Evolutionary conservation across 2,329 filamentous ascomycete species (phyloP), one percentile per base, ranked within the genome.

Genomic region (Cryphonectria carpinicola): DNA sequence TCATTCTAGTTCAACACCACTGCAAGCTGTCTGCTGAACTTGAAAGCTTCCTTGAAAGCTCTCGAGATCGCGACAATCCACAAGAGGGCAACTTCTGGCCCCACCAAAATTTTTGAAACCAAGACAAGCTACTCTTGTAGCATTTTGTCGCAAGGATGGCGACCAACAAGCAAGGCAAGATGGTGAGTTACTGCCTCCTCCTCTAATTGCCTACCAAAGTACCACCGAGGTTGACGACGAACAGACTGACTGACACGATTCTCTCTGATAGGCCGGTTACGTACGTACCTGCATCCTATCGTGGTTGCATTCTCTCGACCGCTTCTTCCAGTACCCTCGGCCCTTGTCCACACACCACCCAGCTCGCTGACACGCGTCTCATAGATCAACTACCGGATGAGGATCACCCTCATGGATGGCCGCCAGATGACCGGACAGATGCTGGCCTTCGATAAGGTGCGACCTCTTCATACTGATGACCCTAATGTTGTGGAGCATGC

Each of bases 301-400:
- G 32, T 19, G 52, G 5, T 35, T 32, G 14, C 28, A 5, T 2
- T 1, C 8, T 19, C 8, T 19, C 28, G 66, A 35, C 19, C 2
- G 25, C 32, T 32, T 43, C 25, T 19, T 8, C 37, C 25, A 32
- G 28, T 25, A 17, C 5, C 32, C 11, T 56, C 46, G 22, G n/a
- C 13, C 28, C 22, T 61, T 37, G 37, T 64, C 67, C 65, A 64
- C 69, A 2, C 6, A 11, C 52, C 46, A 41, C 25, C 32, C 25
- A 41, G 65, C 8, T 8, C 14, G 73, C 77, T 81, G 73, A 80
- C 75, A 22, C 41, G 60, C 69, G 37, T 74, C 73, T 77, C 71
- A 80, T 73, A 98, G 96, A 97, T 99, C 88, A 98, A 99, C 86
- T 98, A 97, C 87, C 94, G 95, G 83, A 98, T 99, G 95, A 92